Conservation (phyloP, 208 protist genomes). For the Leishmania guyanensis region DNA sequence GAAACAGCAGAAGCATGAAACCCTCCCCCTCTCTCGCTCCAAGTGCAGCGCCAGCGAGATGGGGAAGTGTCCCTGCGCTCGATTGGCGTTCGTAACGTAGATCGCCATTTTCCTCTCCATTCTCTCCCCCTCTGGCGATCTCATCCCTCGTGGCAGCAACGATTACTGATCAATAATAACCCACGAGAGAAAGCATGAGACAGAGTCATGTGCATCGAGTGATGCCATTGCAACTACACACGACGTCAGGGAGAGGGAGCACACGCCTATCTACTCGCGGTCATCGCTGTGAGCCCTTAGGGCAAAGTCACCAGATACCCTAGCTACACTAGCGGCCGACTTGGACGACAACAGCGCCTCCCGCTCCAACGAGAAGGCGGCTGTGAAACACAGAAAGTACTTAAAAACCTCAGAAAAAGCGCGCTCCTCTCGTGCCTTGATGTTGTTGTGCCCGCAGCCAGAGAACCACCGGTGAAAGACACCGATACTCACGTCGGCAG, state of each 20-base stretch:
- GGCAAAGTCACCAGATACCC: neutral
- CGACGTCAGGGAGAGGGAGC: neutral
- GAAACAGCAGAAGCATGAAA: neutral
- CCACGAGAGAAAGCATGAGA: slow-evolving; percentile 5
- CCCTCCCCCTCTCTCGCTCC: neutral
- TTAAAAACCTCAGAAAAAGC: slow-evolving; percentile 29
- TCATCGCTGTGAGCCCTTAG: neutral
- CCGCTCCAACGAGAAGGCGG: slow-evolving; percentile 22
- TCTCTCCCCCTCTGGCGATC: neutral
- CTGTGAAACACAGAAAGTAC: slow-evolving; percentile 36
- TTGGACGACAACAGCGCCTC: neutral
- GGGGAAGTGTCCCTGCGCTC: neutral
- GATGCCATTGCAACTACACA: neutral
- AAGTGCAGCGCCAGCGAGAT: neutral
- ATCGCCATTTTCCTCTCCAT: neutral
- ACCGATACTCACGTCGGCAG: slow-evolving; percentile 24
- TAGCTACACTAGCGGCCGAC: neutral
- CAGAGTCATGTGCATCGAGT: neutral
- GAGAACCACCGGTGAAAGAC: slow-evolving; percentile 51
- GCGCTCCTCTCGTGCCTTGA: slow-evolving; percentile 31
- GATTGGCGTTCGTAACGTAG: too few relatives aligned
- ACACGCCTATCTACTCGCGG: neutral
- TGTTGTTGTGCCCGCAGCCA: slow-evolving; percentile 72
- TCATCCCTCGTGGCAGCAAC: neutral
- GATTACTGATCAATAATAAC: neutral